Evolutionary conservation across 1,284 basidiomycete genomes (phyloP), one percentile per base, ranked within the genome.

Genomic region (Apiotrichum siamense): DNA sequence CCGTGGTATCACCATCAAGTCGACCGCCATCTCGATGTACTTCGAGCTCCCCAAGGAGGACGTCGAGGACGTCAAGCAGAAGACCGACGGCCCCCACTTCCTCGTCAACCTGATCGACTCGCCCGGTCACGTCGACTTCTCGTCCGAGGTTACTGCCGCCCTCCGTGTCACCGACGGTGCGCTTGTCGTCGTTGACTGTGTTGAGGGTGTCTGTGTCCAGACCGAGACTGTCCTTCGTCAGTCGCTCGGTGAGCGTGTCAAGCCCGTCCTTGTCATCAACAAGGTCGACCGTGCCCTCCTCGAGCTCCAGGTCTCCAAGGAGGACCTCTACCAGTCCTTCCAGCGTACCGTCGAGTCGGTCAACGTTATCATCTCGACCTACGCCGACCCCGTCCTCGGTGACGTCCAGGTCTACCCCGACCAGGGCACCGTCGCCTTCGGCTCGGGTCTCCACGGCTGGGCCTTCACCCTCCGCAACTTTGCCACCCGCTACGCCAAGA

Each of bases 1-100:
- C 77, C 93, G 96, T 79, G 96, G 96, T 82, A 99, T 99, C 72
- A 99, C 96, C 56, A 99, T 99, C 81, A 99, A 99, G 80, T 98
- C 96, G 44, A 99, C 96, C 42, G 96, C 94, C 73, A 97, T 98
- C 76, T 97, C 96, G 57, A 98, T 98, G 96, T 97, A 96, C 80
- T 98, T 99, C 76, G 85, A 91, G 79, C 82, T 99, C 71, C 76
- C 81, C 73, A 91, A 96, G 81, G 93, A 97, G 18, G 88, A 94
- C 59, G 69, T 94, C 39, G 66, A 73, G 18, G 80, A 86, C 58
- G 86, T 98, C 76, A 87, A 90, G 77, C 93, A 98, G 80, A 88
- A 94, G 79, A 94, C 89, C 40, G 83, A 85, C 24, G 44, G 91
- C 64, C 83, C 83, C 75, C 90, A 97, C 77, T 98, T 98, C 83